Evolutionary conservation across 768 basidiomycete species (phyloP).

Genomic region (Agaricus blazei): DNA sequence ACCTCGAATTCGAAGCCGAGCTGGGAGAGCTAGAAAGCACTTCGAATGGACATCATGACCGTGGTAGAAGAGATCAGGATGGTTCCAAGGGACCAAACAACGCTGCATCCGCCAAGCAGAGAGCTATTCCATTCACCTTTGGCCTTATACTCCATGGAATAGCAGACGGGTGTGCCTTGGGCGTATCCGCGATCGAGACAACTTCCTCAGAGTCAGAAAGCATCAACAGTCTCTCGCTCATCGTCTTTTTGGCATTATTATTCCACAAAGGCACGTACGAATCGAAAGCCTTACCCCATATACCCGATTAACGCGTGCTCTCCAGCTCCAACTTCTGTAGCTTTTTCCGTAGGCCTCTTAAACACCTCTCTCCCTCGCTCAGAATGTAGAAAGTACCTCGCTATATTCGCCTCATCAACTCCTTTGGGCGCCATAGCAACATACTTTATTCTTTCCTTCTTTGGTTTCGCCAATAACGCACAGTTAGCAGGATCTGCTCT

Average conservation of each 20-base stretch:
- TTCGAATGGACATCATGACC: constrained; percentile 21
- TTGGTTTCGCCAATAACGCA: constrained; percentile 38
- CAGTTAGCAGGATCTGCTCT: constrained; percentile 75
- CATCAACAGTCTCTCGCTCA: constrained; percentile 55
- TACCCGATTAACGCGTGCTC: not conserved
- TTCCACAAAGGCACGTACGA: constrained; percentile 74
- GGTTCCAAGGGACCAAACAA: constrained; percentile 6
- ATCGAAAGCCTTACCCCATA: not conserved
- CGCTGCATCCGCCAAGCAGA: constrained; percentile 21
- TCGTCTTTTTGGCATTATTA: constrained; percentile 88
- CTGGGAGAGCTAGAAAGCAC: constrained; percentile 52
- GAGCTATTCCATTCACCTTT: constrained; percentile 70
- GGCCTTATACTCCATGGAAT: constrained; percentile 86
- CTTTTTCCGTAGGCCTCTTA: constrained; percentile 82
- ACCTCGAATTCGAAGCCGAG: constrained; percentile 58
- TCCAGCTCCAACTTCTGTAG: constrained; percentile 86
- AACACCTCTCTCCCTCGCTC: constrained; percentile 61
- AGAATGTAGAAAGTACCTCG: constrained; percentile 70
- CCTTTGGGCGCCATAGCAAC: constrained; percentile 79
- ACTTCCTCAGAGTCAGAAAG: constrained; percentile 22
- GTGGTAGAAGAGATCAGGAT: constrained; percentile 3
- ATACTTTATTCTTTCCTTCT: constrained; percentile 57
- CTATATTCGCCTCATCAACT: constrained; percentile 79
- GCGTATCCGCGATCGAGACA: constrained; percentile 57
- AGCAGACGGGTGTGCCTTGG: constrained; percentile 90